phyloP scores from a whole-genome alignment of 2,329 filamentous ascomycete genomes.

The Fusarium odoratissimum region DNA sequence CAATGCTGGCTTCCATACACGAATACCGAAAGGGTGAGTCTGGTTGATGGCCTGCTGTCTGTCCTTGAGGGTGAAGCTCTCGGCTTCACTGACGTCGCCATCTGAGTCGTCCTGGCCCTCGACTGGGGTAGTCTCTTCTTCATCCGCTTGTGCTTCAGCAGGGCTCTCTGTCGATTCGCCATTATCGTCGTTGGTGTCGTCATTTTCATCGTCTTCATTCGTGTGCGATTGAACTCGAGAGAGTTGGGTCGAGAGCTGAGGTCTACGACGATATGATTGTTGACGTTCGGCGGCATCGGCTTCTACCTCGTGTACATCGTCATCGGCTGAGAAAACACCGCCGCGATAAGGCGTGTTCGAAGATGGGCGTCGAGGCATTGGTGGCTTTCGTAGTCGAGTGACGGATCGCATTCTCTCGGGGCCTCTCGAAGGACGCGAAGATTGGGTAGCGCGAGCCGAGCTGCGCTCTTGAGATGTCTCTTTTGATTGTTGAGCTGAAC shows the following conservation, averaged over 20 bases:
- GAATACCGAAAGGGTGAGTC: conserved; percentile 97
- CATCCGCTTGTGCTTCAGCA: conserved; percentile 48
- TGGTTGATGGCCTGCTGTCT: conserved; percentile 98
- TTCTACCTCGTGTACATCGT: conserved; percentile 84
- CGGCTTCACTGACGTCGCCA: conserved; percentile 84
- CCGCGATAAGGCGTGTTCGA: conserved; percentile 84
- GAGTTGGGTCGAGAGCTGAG: conserved; percentile 49
- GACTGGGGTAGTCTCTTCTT: conserved; percentile 48
- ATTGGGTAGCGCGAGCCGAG: conserved; percentile 47
- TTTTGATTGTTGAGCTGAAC: conserved; percentile 49
- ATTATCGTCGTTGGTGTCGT: conserved; percentile 40
- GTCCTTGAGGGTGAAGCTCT: conserved; percentile 98
- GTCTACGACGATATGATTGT: conserved; percentile 52
- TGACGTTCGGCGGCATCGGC: conserved; percentile 69
- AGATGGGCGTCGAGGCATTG: conserved; percentile 74
- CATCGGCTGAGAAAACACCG: conserved; percentile 90
- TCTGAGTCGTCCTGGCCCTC: conserved; percentile 72
- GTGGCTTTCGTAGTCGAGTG: conserved; percentile 74
- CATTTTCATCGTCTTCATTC: conserved; percentile 26
- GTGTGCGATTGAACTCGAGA: conserved; percentile 57
- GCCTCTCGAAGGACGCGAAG: conserved; percentile 55
- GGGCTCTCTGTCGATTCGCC: conserved; percentile 39
- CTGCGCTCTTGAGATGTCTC: conserved; percentile 56
- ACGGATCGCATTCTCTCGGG: conserved; percentile 61
- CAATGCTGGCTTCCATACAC: conserved; percentile 97